These are phyloP conservation scores for Chlorophyllum brunneum DNA, from an alignment of 768 basidiomycete species.

Conservation along the genomic window DNA sequence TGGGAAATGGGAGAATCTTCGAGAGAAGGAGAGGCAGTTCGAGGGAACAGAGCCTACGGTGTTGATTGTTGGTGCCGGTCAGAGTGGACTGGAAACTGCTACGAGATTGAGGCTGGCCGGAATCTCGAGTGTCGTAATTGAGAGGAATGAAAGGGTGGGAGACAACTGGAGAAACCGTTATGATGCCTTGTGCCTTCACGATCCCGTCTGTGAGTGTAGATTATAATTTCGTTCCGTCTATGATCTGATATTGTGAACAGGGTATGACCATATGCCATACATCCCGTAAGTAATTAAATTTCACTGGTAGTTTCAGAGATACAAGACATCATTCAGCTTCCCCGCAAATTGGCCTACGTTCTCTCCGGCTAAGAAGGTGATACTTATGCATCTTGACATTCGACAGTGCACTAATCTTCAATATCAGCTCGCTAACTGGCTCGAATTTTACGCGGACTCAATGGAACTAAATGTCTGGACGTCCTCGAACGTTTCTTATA, in stretches of 20 bases:
- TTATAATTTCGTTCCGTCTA: slow-evolving; percentile 2
- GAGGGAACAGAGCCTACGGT: slow-evolving; percentile 45
- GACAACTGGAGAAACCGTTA: slow-evolving; percentile 66
- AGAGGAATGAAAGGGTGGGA: slow-evolving; percentile 50
- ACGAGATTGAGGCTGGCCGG: slow-evolving; percentile 56
- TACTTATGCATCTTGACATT: no score
- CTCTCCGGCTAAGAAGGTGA: slow-evolving; percentile 46
- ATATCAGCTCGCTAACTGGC: slow-evolving; percentile 52
- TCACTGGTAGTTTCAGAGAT: neutral
- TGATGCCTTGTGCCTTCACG: slow-evolving; percentile 52
- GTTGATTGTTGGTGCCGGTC: slow-evolving; percentile 57
- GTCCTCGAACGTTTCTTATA: slow-evolving; percentile 36
- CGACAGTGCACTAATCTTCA: neutral
- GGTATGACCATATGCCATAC: slow-evolving; percentile 22
- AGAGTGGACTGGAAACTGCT: slow-evolving; percentile 58
- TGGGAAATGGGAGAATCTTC: slow-evolving; percentile 44
- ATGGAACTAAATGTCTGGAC: slow-evolving; percentile 68
- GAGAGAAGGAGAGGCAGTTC: slow-evolving; percentile 39
- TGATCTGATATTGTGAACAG: slow-evolving; percentile 20
- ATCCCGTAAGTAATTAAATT: slow-evolving; percentile 15
- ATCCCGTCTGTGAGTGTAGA: slow-evolving; percentile 46
- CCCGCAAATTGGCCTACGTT: slow-evolving; percentile 57
- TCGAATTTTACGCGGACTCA: slow-evolving; percentile 56
- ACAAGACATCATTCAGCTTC: slow-evolving; percentile 32
- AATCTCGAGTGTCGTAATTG: slow-evolving; percentile 51